phyloP scores from a whole-genome alignment of 768 basidiomycete species.

The Tricholoma matsutake region DNA sequence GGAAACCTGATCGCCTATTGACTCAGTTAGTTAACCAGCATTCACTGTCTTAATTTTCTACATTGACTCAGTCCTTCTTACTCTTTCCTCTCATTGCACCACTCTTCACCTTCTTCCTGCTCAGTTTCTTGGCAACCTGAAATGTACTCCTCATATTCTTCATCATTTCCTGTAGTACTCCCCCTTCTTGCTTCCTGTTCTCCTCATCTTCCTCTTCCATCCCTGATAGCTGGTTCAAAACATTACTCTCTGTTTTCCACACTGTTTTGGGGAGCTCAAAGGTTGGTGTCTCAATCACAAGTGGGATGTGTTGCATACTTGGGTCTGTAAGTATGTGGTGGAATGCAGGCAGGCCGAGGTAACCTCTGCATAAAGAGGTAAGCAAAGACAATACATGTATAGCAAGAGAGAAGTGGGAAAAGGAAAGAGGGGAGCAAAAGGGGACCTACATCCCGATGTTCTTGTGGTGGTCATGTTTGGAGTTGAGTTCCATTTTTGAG shows the following conservation, averaged over 20 bases:
- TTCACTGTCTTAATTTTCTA: conserved; percentile 15
- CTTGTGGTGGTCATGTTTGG: conserved; percentile 77
- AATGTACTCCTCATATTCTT: conserved; percentile 15
- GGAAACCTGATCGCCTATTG: too few species aligned
- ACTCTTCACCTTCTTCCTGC: not conserved
- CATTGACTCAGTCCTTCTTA: conserved; percentile 17
- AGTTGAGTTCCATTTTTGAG: conserved; percentile 60
- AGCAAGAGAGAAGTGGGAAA: not conserved
- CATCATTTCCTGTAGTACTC: conserved; percentile 12
- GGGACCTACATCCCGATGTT: conserved; percentile 75
- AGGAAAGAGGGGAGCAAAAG: too few species aligned
- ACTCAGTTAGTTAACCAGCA: too few species aligned
- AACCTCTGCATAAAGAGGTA: conserved; percentile 45
- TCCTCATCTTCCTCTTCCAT: not conserved
- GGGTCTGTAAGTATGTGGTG: conserved; percentile 64
- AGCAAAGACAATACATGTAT: not conserved
- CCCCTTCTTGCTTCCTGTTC: not conserved
- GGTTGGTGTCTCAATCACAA: conserved; percentile 80
- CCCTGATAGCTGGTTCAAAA: conserved; percentile 47
- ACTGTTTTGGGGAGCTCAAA: conserved; percentile 58
- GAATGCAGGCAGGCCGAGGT: conserved; percentile 63
- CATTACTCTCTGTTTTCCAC: conserved; percentile 71
- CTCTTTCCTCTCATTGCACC: conserved; percentile 9
- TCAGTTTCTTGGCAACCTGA: conserved; percentile 5
- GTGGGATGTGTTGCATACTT: conserved; percentile 65